Evolutionary conservation across 352 stramenopile species (phyloP), one percentile per base, ranked within the genome.

Genomic region (Phytopythium ostracodes): DNA sequence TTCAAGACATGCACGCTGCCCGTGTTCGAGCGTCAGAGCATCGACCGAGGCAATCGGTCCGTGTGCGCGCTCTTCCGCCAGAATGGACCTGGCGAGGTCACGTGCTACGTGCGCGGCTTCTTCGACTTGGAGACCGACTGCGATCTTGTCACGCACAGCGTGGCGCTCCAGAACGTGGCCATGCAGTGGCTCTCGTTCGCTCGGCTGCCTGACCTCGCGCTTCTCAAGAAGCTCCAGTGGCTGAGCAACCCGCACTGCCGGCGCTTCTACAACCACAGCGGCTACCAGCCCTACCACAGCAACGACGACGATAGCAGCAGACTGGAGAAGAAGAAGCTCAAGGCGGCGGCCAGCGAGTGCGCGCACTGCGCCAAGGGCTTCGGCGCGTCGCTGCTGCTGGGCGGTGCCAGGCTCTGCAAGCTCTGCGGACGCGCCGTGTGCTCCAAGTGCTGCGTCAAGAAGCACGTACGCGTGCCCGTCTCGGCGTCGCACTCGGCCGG

Each of bases 11-110:
- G 27, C 35, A 42, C 53, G 57, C 63, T 91, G 58, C 65, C 75
- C 25, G 77, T 66, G 63, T 88, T 89, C 38, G 74, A 76, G 31
- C 81, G 81, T 43, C 76, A 89, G 60, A 75, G 82, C 60, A 79
- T 91, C 57, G 73, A 81, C 25, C 71, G 81, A 0, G 81, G 76
- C 58, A 76, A 91, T 44, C 61, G 68, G 4, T 84, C 74, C 24
- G 64, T 82, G 8, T 81, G 72, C 49, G 54, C 72, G 35, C 38
- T 85, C 12, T 84, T 74, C 29, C 74, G 74, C 0, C 75, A 85
- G 56, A 31, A 67, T 7, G 72, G 67, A 1, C 65, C 63, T 17
- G 66, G 62, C 42, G 52, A 68, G 17, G 66, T 80, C 27, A 64
- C 68, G 54, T 77, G 71, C 60, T 78, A 77, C 17, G 62, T 64